phyloP scores from a whole-genome alignment of 306 rosid genomes.

The Erythrophleum fordii region DNA sequence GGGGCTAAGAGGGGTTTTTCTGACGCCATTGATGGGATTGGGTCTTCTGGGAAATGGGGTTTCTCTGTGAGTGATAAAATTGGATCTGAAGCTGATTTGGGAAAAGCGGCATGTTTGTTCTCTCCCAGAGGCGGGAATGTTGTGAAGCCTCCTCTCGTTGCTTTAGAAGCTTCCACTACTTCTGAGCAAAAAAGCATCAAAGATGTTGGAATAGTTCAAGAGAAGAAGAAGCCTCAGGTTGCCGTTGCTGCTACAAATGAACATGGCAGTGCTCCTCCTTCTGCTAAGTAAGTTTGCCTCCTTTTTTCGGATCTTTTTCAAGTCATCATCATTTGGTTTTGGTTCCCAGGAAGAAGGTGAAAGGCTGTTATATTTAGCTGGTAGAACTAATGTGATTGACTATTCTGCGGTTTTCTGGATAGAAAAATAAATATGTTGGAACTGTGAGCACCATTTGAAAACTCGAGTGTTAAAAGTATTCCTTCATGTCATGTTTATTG shows the following conservation, averaged over 20 bases:
- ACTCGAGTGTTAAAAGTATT: not conserved
- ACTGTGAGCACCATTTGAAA: not conserved
- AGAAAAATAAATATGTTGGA: not conserved
- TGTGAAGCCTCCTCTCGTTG: constrained; percentile 51
- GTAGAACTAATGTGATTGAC: constrained; percentile 5
- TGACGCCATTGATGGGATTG: constrained; percentile 62
- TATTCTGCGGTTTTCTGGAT: not conserved
- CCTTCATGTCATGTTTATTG: not conserved
- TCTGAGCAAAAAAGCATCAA: constrained; percentile 44
- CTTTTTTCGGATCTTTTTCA: not conserved
- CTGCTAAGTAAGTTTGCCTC: constrained; percentile 70
- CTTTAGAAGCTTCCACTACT: constrained; percentile 40
- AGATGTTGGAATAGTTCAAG: constrained; percentile 57
- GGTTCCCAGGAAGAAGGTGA: constrained; percentile 8
- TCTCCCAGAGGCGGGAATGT: constrained; percentile 60
- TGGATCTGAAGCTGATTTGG: constrained; percentile 71
- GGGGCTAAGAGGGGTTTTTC: constrained; percentile 86
- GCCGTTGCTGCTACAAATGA: constrained; percentile 46
- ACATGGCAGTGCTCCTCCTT: constrained; percentile 72
- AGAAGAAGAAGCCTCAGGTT: constrained; percentile 68
- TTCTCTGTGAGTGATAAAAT: constrained; percentile 48
- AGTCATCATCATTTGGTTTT: constrained; percentile 10
- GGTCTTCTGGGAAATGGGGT: constrained; percentile 70
- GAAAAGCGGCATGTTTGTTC: constrained; percentile 54
- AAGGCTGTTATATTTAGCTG: not conserved